Conservation (phyloP, 768 basidiomycete species). For the Leccinum pellstonianum region DNA sequence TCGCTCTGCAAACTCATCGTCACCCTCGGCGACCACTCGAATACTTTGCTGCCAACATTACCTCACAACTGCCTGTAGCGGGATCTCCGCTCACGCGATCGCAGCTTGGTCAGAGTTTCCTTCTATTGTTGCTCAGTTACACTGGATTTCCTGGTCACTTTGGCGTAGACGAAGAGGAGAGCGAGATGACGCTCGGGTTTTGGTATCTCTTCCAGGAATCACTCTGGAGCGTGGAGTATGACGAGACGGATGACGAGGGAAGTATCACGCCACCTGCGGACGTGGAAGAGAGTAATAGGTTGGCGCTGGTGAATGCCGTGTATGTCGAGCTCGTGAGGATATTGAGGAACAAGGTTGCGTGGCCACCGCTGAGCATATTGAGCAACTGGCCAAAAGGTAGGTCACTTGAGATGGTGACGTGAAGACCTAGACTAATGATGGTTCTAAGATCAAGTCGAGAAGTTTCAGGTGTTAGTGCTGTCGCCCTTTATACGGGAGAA, state of each 20-base stretch:
- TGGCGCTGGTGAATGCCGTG: constrained; percentile 64
- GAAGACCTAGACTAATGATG: constrained; percentile 6
- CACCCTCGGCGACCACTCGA: constrained; percentile 85
- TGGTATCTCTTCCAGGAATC: constrained; percentile 93
- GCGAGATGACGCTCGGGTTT: constrained; percentile 82
- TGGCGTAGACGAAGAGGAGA: constrained; percentile 83
- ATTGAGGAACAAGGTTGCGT: constrained; percentile 70
- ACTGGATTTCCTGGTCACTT: constrained; percentile 75
- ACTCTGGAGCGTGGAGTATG: constrained; percentile 67
- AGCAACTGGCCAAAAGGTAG: constrained; percentile 69
- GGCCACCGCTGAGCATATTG: constrained; percentile 50
- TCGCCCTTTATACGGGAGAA: background rate
- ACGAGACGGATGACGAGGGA: constrained; percentile 34
- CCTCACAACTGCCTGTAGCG: constrained; percentile 41
- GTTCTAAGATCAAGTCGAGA: constrained; percentile 69
- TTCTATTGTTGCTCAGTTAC: constrained; percentile 69
- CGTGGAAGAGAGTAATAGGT: constrained; percentile 39
- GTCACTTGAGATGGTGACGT: constrained; percentile 12
- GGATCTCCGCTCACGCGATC: constrained; percentile 41
- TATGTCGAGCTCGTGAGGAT: constrained; percentile 76
- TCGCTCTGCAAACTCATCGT: constrained; percentile 79
- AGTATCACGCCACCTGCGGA: constrained; percentile 19
- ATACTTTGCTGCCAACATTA: constrained; percentile 66
- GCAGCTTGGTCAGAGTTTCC: constrained; percentile 64
- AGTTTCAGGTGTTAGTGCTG: constrained; percentile 67